Percentiles rank a stretch among this genome's conserved stretches.
phyloP scores from a whole-genome alignment of 306 rosid species.

The Sindora glabra region DNA sequence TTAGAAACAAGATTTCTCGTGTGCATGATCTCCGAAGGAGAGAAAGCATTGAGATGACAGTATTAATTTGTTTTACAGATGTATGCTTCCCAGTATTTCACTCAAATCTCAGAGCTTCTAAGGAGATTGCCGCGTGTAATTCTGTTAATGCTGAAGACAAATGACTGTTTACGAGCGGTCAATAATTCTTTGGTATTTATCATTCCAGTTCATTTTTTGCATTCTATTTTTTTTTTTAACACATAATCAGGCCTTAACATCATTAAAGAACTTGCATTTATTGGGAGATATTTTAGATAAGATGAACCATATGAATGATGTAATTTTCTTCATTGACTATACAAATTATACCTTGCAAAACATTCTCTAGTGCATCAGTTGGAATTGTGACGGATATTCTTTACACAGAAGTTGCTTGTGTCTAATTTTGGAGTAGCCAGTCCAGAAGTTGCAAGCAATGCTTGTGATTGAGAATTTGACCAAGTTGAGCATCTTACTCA shows the following conservation, averaged over 20 bases:
- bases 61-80: conserved; percentile 42
- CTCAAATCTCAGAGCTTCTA: conserved; percentile 86
- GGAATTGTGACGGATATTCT: conserved; percentile 6
- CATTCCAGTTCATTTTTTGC: conserved; percentile 11
- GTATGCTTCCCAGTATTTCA: conserved; percentile 90
- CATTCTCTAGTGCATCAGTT: not conserved
- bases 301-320: not conserved
- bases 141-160: conserved; percentile 93
- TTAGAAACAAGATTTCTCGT: not conserved
- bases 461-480: not conserved
- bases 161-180: conserved; percentile 91
- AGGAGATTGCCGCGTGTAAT: conserved; percentile 89
- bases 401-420: conserved; percentile 15
- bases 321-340: not conserved
- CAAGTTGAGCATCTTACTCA: not conserved
- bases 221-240: conserved; percentile 9
- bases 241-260: not conserved
- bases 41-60: conserved; percentile 12
- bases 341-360: not conserved
- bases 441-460: not conserved
- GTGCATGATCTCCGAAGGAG: conserved; percentile 11
- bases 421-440: not conserved
- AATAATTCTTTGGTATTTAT: conserved; percentile 68
- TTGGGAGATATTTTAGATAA: not conserved
- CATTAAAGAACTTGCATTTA: not conserved